Base-by-base conservation (phyloP, 2,329 filamentous ascomycete species). In the Neofusicoccum umdonicola region DNA sequence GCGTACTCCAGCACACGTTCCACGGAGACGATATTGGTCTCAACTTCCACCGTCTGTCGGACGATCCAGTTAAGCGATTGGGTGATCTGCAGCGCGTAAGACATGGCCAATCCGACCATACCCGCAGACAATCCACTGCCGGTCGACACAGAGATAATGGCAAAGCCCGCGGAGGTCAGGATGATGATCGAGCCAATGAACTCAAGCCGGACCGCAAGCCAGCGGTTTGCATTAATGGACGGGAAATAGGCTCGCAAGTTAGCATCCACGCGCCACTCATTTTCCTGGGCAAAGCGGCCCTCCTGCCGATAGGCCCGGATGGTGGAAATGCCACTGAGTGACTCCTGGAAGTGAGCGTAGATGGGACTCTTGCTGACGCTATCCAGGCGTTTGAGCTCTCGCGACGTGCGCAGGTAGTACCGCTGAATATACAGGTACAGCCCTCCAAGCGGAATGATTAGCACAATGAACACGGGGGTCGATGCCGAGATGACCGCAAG, bases 1-100 rank as follows among this genome's bases (percentile, higher is more conserved):
- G 94, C 92, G 79, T 99, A 99, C 78, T 99, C 96, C 57, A 99
- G 88, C 54, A 99, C 93, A 73, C 95, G 90, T 84, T 99, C 95
- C 42, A 99, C 95, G 9, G 94, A 97, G 51, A 99, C 94, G 73
- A 99, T 99, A 79, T 99, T 99, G n/a, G 94, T 98, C 83, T 99
- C 96, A n/a, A 99, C 95, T 78, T 99, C 96, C 39, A 99, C 95
- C 0, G 93, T 97, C 80, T 99, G 95, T 66, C 96, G 88, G 60
- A 99, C 95, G 73, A 99, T 97, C 95, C 95, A 99, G 82, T 98
- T 99, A 72, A 99, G 85, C 41, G 93, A 97, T 70, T 94, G 91
- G 1, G 95, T 99, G 74, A 99, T 98, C 80, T 97, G 92, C 68
- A 99, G 85, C 44, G 93, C 95, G 79, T 98, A 97, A 52, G 94